Evolutionary conservation across 2,329 filamentous ascomycete genomes (phyloP).

Genomic region (Fusarium marasasianum): DNA sequence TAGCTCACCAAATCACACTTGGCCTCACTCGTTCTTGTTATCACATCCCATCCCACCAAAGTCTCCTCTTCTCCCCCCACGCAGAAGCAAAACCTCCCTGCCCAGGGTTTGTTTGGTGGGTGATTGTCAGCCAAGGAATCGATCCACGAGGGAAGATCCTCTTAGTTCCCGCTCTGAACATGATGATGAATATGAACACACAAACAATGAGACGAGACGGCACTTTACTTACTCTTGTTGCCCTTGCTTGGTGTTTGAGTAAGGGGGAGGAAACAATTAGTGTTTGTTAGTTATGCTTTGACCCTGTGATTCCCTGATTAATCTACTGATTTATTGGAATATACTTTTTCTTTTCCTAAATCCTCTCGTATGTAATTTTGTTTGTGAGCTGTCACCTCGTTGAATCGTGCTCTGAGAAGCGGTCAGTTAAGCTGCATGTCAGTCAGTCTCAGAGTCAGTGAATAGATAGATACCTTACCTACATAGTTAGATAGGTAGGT

Average conservation of each 20-base stretch:
- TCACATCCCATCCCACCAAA: constrained; percentile 6
- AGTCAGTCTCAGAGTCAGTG: neutral
- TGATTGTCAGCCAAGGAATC: constrained; percentile 26
- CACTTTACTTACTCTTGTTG: constrained; percentile 6
- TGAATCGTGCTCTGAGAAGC: constrained; percentile 22
- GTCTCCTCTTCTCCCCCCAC: constrained; percentile 19
- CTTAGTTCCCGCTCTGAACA: constrained; percentile 23
- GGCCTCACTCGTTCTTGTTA: neutral
- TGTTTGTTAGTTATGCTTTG: constrained; percentile 16
- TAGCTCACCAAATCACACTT: neutral
- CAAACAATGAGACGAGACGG: neutral
- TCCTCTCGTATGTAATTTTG: neutral
- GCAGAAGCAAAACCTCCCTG: neutral
- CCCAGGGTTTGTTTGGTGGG: neutral
- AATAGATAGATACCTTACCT: neutral
- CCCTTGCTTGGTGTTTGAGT: neutral
- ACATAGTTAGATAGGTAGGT: too few species aligned
- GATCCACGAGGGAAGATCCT: constrained; percentile 23
- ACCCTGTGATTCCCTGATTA: neutral
- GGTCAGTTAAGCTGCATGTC: constrained; percentile 18
- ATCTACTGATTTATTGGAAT: neutral
- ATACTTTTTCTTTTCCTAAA: neutral
- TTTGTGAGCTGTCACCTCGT: constrained; percentile 28
- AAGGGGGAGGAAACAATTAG: constrained; percentile 5
- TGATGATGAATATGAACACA: neutral